These are phyloP conservation scores for Herpomyces periplanetae DNA, from an alignment of 2,329 filamentous ascomycete species.

Conservation along the genomic window DNA sequence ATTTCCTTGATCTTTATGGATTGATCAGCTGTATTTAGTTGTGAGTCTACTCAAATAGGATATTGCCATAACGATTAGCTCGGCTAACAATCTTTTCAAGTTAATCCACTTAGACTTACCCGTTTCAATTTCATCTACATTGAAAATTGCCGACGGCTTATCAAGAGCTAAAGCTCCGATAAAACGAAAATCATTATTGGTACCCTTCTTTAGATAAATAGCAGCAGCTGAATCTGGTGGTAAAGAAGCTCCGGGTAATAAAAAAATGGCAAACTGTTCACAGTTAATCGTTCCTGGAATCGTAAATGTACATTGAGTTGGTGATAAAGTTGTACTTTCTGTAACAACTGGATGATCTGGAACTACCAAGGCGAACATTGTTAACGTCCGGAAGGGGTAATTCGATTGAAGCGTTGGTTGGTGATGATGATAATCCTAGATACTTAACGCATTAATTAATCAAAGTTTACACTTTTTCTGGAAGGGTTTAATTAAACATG, in stretches of 20 bases:
- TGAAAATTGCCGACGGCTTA: slow-evolving; percentile 74
- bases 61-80: too few species aligned
- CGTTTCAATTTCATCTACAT: slow-evolving; percentile 13
- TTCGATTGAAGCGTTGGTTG: too few species aligned
- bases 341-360: slow-evolving; percentile 19
- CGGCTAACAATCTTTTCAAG: too few species aligned
- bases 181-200: slow-evolving; percentile 25
- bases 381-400: slow-evolving; percentile 2
- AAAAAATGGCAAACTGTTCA: slow-evolving; percentile 47
- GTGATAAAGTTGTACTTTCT: slow-evolving; percentile 13
- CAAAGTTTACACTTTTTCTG: too few species aligned
- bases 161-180: slow-evolving; percentile 59
- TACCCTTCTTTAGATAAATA: slow-evolving; percentile 44
- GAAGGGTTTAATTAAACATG: too few species aligned
- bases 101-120: too few species aligned
- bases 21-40: too few species aligned
- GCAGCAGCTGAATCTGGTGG: slow-evolving; percentile 41
- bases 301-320: slow-evolving; percentile 21
- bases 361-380: slow-evolving; percentile 20
- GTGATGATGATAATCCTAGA: too few species aligned
- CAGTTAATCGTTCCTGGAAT: slow-evolving; percentile 21
- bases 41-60: too few species aligned
- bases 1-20: too few species aligned
- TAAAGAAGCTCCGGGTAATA: slow-evolving; percentile 34
- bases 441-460: too few species aligned